These are phyloP conservation scores for Neonectria faginata DNA, from an alignment of 2,329 filamentous ascomycete genomes.

Conservation along the genomic window DNA sequence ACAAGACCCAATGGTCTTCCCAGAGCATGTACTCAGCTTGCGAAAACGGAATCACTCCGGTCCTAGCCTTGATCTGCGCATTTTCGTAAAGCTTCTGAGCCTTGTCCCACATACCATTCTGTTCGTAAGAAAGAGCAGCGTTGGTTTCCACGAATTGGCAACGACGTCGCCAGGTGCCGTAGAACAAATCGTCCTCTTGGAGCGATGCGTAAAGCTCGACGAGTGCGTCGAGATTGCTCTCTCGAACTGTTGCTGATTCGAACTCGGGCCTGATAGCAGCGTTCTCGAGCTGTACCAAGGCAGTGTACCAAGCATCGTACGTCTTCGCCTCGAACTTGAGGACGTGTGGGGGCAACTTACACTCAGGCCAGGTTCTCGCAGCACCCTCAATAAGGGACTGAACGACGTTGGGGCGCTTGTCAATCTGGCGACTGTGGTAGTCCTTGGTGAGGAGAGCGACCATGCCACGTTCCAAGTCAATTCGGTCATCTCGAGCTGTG, in stretches of 20 bases:
- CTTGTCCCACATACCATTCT: conserved; percentile 99
- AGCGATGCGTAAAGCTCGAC: conserved; percentile 90
- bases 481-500: conserved; percentile 85
- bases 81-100: conserved; percentile 96
- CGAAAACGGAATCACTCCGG: conserved; percentile 94
- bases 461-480: conserved; percentile 90
- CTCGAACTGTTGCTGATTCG: conserved; percentile 85
- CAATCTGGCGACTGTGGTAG: conserved; percentile 93
- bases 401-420: conserved; percentile 94
- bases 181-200: conserved; percentile 97
- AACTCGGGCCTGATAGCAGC: conserved; percentile 85
- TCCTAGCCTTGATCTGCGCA: conserved; percentile 96
- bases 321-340: conserved; percentile 95
- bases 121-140: conserved; percentile 95
- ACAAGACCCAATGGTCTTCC: conserved; percentile 99
- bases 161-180: conserved; percentile 93
- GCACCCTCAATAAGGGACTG: conserved; percentile 91
- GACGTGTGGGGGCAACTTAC: conserved; percentile 94
- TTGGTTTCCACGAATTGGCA: conserved; percentile 99
- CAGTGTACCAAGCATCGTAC: conserved; percentile 98
- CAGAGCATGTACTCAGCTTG: conserved; percentile 98
- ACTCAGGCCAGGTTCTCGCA: conserved; percentile 84
- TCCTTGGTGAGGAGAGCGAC: conserved; percentile 94
- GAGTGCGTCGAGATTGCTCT: conserved; percentile 96
- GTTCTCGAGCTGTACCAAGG: conserved; percentile 89